These are phyloP conservation scores for Withania somnifera DNA, from an alignment of 305 asterid genomes.

Conservation along the genomic window DNA sequence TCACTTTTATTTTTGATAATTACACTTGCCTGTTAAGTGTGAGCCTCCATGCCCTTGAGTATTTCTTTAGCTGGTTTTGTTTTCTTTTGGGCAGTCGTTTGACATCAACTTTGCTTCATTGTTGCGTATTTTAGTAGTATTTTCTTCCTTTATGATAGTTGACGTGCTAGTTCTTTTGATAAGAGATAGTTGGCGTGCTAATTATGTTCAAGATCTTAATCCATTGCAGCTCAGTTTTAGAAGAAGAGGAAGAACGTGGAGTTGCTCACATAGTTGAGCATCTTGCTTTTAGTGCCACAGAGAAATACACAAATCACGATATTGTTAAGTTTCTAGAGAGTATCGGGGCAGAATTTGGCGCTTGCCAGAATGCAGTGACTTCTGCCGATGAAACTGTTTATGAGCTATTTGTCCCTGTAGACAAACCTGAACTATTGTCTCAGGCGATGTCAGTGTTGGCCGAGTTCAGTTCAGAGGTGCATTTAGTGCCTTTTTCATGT, in stretches of 20 bases:
- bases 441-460: constrained; percentile 83
- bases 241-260: constrained; percentile 97
- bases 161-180: background rate
- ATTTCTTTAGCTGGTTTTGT: background rate
- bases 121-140: background rate
- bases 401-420: constrained; percentile 90
- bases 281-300: constrained; percentile 93
- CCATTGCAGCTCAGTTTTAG: constrained; percentile 88
- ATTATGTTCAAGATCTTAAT: constrained; percentile 26
- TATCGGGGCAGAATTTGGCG: constrained; percentile 93
- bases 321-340: constrained; percentile 88
- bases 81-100: background rate
- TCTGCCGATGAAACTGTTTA: constrained; percentile 90
- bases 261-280: constrained; percentile 98
- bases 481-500: constrained; percentile 2
- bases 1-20: background rate
- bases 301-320: constrained; percentile 82
- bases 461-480: constrained; percentile 90
- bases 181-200: constrained; percentile 5
- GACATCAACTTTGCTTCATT: background rate
- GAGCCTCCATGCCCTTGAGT: background rate
- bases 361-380: constrained; percentile 90
- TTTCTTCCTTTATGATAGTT: background rate
- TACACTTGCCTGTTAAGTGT: background rate
- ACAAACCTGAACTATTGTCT: constrained; percentile 83